Evolutionary conservation across 1,284 basidiomycete species (phyloP).

Genomic region (Melanopsichium pennsylvanicum): DNA sequence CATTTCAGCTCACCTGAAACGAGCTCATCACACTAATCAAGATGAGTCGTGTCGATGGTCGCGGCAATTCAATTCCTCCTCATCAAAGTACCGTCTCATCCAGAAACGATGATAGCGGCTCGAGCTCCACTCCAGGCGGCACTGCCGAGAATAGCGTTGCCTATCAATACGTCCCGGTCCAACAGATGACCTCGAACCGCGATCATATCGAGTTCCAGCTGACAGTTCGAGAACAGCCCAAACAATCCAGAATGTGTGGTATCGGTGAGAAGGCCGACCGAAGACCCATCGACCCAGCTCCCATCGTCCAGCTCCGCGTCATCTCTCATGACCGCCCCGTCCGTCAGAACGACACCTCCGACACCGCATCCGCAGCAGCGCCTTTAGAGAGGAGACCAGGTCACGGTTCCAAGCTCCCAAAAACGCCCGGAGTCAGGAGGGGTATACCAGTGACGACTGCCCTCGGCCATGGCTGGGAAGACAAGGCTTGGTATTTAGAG

Average conservation of each 20-base stretch:
- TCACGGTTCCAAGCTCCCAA: slow-evolving; percentile 23
- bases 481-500: slow-evolving; percentile 63
- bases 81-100: slow-evolving; percentile 9
- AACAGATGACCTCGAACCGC: slow-evolving; percentile 47
- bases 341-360: slow-evolving; percentile 14
- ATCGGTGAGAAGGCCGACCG: slow-evolving; percentile 82
- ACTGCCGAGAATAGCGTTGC: slow-evolving; percentile 39
- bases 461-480: slow-evolving; percentile 59
- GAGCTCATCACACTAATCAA: not conserved
- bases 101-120: slow-evolving; percentile 31
- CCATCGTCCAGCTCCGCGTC: slow-evolving; percentile 92
- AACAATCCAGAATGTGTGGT: slow-evolving; percentile 63
- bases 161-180: slow-evolving; percentile 54
- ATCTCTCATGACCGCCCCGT: slow-evolving; percentile 68
- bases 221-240: slow-evolving; percentile 60
- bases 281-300: slow-evolving; percentile 92
- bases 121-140: slow-evolving; percentile 13
- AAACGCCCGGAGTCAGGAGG: slow-evolving; percentile 33
- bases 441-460: slow-evolving; percentile 53
- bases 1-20: not conserved
- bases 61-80: slow-evolving; percentile 4
- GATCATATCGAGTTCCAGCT: slow-evolving; percentile 60
- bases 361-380: slow-evolving; percentile 18
- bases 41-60: slow-evolving; percentile 16
- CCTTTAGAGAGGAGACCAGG: slow-evolving; percentile 36